Evolutionary conservation across 2,329 filamentous ascomycete species (phyloP), one percentile per base, ranked within the genome.

Genomic region (Leptographium galeiforme): DNA sequence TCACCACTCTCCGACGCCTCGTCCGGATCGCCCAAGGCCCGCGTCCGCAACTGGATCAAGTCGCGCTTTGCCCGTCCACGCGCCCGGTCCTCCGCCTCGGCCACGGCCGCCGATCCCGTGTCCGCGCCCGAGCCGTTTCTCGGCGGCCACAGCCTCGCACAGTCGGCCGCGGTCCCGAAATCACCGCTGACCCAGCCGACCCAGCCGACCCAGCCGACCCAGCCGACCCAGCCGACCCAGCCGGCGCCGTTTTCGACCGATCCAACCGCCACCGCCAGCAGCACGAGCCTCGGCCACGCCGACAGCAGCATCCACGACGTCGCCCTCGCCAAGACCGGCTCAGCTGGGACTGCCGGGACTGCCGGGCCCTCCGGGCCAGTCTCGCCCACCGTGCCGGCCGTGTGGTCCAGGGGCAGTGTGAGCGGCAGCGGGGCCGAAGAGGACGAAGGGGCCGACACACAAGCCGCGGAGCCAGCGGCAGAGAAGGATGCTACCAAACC

Each of bases 21-120:
- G 13, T 52, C 47, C 1, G 19, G 54, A 14, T 62, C 62, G 0
- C 63, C 63, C 8, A 60, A 60, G 8, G 54, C 53, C 32, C 67
- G 66, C 47, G 64, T 71, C 33, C 71, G 66, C 55, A 66, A 62
- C 43, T 76, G 73, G 73, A 61, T 76, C 14, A 70, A 69, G 59
- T 68, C 63, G 11, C 70, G 66, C 41, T 68, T 75, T 53, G 55
- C 62, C 4, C 65, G 67, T 8, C 61, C 63, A 0, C 60, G 64
- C 0, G 58, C 64, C 10, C 62, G 59, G 53, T 64, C 65, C 2
- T 59, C 62, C 4, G 57, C 34, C 8, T 25, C 47, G 19, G 47
- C 47, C 19, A 30, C 47, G 12, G 32, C 32, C 7, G 30, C 30
- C 19, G 14, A 16, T 19, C 11, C 18, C 6, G 40, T 34, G 12